These are phyloP conservation scores for Colletotrichum abscissum DNA, from an alignment of 2,329 filamentous ascomycete genomes.

Conservation along the genomic window DNA sequence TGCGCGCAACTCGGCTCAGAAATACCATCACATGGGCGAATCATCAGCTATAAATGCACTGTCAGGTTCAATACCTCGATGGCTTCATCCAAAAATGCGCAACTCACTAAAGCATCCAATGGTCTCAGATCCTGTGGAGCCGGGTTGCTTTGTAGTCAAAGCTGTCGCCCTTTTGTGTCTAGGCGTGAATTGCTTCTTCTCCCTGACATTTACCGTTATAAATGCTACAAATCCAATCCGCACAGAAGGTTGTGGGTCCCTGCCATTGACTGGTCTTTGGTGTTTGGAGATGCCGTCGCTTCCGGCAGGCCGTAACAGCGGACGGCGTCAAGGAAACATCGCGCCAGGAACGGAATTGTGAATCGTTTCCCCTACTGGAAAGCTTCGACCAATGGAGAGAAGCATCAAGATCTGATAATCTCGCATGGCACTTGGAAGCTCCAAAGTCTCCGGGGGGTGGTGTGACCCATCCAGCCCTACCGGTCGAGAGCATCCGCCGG, in stretches of 20 bases:
- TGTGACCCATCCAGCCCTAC: conserved; percentile 23
- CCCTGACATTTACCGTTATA: background rate
- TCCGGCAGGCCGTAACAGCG: background rate
- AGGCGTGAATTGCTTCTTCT: background rate
- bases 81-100: background rate
- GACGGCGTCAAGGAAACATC: conserved; percentile 3
- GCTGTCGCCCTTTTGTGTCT: background rate
- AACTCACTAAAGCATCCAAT: background rate
- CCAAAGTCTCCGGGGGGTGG: background rate
- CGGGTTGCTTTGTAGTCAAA: no score
- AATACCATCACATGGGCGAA: background rate
- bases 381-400: conserved; percentile 30
- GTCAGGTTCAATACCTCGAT: background rate
- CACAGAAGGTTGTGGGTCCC: background rate
- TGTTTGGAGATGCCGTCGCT: background rate
- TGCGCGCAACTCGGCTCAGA: conserved; percentile 5
- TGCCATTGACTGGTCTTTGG: background rate
- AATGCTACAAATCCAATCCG: background rate
- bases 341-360: conserved; percentile 18
- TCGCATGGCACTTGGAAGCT: conserved; percentile 8
- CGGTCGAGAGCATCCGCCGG: conserved; percentile 14
- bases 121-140: background rate
- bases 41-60: background rate
- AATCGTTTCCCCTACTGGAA: background rate
- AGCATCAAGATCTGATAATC: conserved; percentile 31